Evolutionary conservation across 305 asterid genomes (phyloP), one percentile per base, ranked within the genome.

Genomic region (Fraxinus nigra): DNA sequence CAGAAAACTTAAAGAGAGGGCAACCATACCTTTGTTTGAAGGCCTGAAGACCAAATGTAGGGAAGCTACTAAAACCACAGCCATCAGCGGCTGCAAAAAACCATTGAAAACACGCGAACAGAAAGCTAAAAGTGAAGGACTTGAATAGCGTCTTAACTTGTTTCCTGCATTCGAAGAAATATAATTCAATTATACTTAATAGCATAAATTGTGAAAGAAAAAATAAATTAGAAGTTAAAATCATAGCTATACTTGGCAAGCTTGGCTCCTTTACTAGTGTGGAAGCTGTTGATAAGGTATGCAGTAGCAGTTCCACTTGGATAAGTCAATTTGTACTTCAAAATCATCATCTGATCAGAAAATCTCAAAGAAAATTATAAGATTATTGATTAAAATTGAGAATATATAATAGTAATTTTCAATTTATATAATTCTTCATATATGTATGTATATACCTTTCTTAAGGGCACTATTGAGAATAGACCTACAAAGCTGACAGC

Each of bases 231-330:
- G 32, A 69, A 37, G 6, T 10, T 51, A 16, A 56, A 22, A 70
- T 32, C 1, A 16, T 1, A 4, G 7, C 48, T 84, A 81, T 87
- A 91, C 95, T 87, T 87, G 18, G 94, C 97, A 22, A 89, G 87
- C 79, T 84, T 88, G 74, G 93, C 94, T 79, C 93, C 95, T 82
- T 85, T 93, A 6, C 93, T 93, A 28, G 96, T 93, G 87, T 93
- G 97, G 61, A 91, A 92, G 81, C 97, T 89, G 85, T 93, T 92
- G 88, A 93, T 93, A 43, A 93, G 91, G 82, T 85, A 89, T 8
- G 94, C 95, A 10, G 96, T 90, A 20, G 96, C 96, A 26, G 96
- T 93, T 78, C 97, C 97, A 85, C 94, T 93, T 7, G 97, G 97
- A 83, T 91, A 91, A 3, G 94, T 87, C 85, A 93, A 78, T 85